These are phyloP conservation scores for Phytophthora boehmeriae DNA, from an alignment of 352 stramenopile species.

Conservation along the genomic window DNA sequence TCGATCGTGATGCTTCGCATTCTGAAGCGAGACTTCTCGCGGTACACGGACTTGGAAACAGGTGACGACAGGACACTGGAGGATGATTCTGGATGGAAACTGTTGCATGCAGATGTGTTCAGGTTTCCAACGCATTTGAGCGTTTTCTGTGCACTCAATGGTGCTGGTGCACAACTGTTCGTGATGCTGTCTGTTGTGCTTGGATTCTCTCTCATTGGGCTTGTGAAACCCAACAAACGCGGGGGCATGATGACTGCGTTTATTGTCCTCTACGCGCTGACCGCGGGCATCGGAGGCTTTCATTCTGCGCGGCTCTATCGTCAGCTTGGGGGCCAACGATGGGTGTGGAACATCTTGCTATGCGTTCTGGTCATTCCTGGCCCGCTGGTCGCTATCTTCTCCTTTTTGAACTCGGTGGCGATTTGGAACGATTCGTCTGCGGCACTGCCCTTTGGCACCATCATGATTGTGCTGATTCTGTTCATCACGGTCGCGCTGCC, in stretches of 20 bases:
- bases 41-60: constrained; percentile 95
- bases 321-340: constrained; percentile 94
- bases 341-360: constrained; percentile 95
- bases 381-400: constrained; percentile 92
- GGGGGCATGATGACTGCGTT: constrained; percentile 94
- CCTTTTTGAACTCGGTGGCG: constrained; percentile 95
- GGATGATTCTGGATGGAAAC: constrained; percentile 98
- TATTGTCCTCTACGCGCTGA: constrained; percentile 95
- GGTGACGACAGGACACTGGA: constrained; percentile 84
- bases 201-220: constrained; percentile 87
- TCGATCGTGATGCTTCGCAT: constrained; percentile 97
- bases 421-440: constrained; percentile 95
- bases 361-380: constrained; percentile 92
- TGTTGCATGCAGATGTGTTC: constrained; percentile 97
- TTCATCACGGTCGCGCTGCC: constrained; percentile 94
- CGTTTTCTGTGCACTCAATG: constrained; percentile 92
- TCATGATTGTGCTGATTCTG: constrained; percentile 94
- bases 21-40: constrained; percentile 98
- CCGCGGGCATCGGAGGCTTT: constrained; percentile 93
- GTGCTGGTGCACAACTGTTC: constrained; percentile 94
- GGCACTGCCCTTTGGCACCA: constrained; percentile 95
- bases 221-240: constrained; percentile 94
- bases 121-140: constrained; percentile 91
- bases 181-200: constrained; percentile 93
- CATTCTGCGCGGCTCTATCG: constrained; percentile 93